Base-by-base conservation (phyloP, 352 stramenopile species). In the Phytophthora pini region DNA sequence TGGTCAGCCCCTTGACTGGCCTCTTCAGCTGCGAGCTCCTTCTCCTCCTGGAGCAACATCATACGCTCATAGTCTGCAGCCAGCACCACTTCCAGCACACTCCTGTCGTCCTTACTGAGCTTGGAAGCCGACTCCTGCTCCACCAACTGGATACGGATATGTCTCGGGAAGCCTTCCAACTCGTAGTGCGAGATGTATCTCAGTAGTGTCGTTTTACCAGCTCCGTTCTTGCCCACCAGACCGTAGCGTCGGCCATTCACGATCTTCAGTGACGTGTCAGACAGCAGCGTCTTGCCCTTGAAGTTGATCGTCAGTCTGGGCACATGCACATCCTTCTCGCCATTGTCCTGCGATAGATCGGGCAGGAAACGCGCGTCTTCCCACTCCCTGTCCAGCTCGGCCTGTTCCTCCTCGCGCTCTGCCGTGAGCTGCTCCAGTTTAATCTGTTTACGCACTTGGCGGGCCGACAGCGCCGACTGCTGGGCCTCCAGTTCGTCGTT, bases 181-280 rank as follows among this genome's bases (percentile, higher is more conserved):
- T 98, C 88, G 76, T 98, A 97, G 65, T 95, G 89, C 31, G 96
- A 97, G 68, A 99, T 99, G 61, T 92, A 95, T 48, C 97, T 91
- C 26, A 99, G 72, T 29, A 99, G 74, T 22, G 97, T 99, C 41
- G 97, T 99, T 71, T 99, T 99, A 13, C 94, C 93, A 4, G 79
- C 79, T 29, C 87, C 86, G 67, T 96, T 94, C 74, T 98, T 98
- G 43, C 97, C 97, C 38, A 98, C 93, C 20, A 99, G 83, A 61
- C 95, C 94, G 69, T 98, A 97, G 6, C 89, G 83, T 10, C 87
- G 80, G 15, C 90, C 91, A 20, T 79, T 68, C 22, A 93, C 76
- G 52, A 98, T 84, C 77, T 95, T 96, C 31, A 98, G 80, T 55
- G 90, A 62, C 54, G 91, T 95, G 65, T 94, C 83, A 24, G 77